These are phyloP conservation scores for Theobroma cacao DNA, from an alignment of 345 rosid genomes.

Conservation along the genomic window DNA sequence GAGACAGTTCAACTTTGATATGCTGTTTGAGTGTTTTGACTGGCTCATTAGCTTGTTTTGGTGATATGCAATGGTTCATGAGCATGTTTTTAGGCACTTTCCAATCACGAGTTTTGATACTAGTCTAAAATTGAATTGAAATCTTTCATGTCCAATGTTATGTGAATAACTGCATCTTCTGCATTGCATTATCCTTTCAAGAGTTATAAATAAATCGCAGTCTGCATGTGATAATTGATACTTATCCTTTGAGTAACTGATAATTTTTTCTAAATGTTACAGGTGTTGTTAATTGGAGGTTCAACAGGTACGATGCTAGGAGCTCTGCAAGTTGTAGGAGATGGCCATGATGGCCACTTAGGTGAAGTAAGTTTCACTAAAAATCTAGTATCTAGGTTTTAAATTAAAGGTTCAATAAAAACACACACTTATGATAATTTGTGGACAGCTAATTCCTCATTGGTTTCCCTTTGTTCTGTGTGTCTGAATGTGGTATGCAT, in stretches of 20 bases:
- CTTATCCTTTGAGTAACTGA: background rate
- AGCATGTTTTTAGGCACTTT: background rate
- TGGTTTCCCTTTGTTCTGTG: background rate
- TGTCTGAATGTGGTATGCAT: background rate
- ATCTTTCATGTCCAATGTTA: background rate
- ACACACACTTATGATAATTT: background rate
- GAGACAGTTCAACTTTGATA: background rate
- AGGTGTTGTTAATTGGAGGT: constrained; percentile 94
- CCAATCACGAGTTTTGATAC: background rate
- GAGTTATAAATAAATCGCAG: background rate
- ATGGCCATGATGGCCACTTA: constrained; percentile 54
- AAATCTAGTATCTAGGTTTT: background rate
- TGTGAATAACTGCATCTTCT: background rate
- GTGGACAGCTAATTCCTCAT: background rate
- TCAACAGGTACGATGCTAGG: constrained; percentile 99
- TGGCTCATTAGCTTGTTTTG: background rate
- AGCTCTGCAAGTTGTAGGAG: constrained; percentile 89
- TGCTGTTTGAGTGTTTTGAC: background rate
- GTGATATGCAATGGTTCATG: background rate
- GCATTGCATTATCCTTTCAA: background rate
- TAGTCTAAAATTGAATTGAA: background rate
- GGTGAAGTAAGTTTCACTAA: constrained; percentile 63
- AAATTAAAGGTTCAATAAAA: background rate
- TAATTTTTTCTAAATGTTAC: constrained; percentile 21
- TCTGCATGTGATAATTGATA: constrained; percentile 5